These are phyloP conservation scores for Arthroderma sp. DNA, from an alignment of 2,329 filamentous ascomycete species.

Conservation along the genomic window DNA sequence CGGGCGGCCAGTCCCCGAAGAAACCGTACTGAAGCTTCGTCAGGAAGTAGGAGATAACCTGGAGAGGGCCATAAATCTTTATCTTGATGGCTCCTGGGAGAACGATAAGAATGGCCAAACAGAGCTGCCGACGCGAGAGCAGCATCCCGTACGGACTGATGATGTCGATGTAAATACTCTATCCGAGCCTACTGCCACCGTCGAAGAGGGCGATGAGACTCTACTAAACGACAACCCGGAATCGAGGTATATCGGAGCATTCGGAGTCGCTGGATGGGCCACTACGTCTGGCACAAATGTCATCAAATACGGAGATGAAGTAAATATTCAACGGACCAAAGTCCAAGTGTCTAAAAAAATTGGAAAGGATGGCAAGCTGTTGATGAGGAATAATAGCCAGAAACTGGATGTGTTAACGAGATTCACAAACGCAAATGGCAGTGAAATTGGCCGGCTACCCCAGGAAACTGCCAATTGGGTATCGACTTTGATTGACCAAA, in stretches of 20 bases:
- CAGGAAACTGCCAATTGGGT: conserved; percentile 87
- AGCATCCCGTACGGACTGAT: background rate
- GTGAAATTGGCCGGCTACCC: conserved; percentile 74
- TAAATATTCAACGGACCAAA: conserved; percentile 77
- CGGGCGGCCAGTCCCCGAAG: conserved; percentile 36
- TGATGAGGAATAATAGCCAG: conserved; percentile 42
- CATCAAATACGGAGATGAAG: conserved; percentile 66
- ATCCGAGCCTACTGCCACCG: background rate
- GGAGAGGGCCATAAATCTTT: conserved; percentile 51
- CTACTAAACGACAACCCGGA: conserved; percentile 27
- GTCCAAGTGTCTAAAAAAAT: conserved; percentile 45
- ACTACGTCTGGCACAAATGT: conserved; percentile 68
- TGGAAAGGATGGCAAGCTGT: conserved; percentile 33
- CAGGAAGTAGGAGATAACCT: conserved; percentile 39
- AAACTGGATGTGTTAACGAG: conserved; percentile 79
- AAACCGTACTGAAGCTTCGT: conserved; percentile 37
- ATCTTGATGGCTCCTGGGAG: conserved; percentile 51
- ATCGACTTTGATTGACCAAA: conserved; percentile 80
- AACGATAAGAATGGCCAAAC: conserved; percentile 11
- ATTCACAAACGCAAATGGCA: conserved; percentile 66
- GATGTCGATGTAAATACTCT: background rate
- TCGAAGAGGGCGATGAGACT: conserved; percentile 6
- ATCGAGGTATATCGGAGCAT: conserved; percentile 72
- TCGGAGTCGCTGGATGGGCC: conserved; percentile 84
- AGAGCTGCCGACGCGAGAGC: background rate